These are phyloP conservation scores for Fusarium stilboides DNA, from an alignment of 2,329 filamentous ascomycete species.

Conservation along the genomic window DNA sequence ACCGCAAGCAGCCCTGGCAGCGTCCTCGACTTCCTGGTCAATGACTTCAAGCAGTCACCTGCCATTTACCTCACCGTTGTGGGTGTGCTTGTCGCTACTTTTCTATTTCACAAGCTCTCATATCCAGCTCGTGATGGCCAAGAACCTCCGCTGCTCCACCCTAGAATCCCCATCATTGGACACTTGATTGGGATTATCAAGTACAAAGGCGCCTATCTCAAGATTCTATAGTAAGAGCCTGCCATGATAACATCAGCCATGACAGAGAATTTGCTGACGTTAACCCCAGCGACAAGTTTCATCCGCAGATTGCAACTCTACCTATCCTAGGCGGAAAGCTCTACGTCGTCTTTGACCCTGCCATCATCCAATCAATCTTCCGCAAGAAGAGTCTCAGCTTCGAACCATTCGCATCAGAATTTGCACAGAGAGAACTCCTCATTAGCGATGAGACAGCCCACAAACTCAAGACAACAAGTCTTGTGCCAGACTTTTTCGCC, in stretches of 20 bases:
- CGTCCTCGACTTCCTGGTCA: conserved; percentile 5
- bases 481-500: conserved; percentile 55
- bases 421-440: conserved; percentile 56
- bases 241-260: rapidly evolving
- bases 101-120: conserved; percentile 18
- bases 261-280: background rate
- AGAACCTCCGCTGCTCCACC: conserved; percentile 31
- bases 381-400: conserved; percentile 61
- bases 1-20: background rate
- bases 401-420: conserved; percentile 58
- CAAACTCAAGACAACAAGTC: conserved; percentile 41
- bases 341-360: conserved; percentile 62
- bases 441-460: conserved; percentile 50
- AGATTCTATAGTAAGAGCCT: conserved; percentile 37
- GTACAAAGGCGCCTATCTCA: conserved; percentile 35
- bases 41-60: conserved; percentile 28
- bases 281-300: conserved; percentile 9
- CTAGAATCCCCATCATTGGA: conserved; percentile 51
- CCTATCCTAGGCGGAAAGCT: conserved; percentile 60
- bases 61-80: conserved; percentile 16
- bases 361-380: conserved; percentile 58
- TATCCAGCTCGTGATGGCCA: conserved; percentile 16
- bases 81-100: background rate
- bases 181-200: conserved; percentile 58
- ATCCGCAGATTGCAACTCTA: conserved; percentile 60